Percentiles rank a stretch among this genome's conserved stretches.
phyloP scores from a whole-genome alignment of 1,284 basidiomycete genomes.

The Peniophora sp. region DNA sequence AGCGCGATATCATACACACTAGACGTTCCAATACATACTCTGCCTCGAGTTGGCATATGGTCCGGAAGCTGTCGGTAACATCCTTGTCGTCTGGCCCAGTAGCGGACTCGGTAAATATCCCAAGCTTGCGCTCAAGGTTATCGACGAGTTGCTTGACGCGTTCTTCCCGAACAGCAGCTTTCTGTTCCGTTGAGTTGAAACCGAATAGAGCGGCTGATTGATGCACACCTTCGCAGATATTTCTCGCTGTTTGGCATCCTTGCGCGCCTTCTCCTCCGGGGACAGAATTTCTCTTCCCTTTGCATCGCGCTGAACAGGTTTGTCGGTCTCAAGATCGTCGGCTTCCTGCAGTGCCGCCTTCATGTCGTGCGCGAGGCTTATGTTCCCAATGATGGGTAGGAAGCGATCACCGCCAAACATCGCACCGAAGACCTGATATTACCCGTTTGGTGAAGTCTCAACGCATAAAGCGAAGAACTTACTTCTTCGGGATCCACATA shows the following conservation, averaged over 20 bases:
- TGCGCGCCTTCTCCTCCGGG: constrained; percentile 78
- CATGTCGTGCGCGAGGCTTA: constrained; percentile 91
- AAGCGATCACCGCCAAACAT: constrained; percentile 90
- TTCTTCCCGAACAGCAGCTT: constrained; percentile 73
- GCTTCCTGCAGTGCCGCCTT: constrained; percentile 95
- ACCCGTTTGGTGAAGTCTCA: neutral
- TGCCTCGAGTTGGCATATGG: constrained; percentile 77
- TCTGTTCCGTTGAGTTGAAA: constrained; percentile 33
- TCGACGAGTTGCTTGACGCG: constrained; percentile 80
- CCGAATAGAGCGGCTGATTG: constrained; percentile 6
- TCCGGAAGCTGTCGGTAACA: constrained; percentile 61
- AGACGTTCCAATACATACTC: constrained; percentile 42
- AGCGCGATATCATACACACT: neutral
- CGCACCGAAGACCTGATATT: constrained; percentile 67
- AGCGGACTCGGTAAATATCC: constrained; percentile 90
- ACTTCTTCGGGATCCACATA: constrained; percentile 69
- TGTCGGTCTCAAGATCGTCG: constrained; percentile 52
- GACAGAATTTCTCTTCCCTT: constrained; percentile 68
- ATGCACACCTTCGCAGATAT: constrained; percentile 56
- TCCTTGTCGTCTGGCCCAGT: constrained; percentile 66
- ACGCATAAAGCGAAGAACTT: neutral
- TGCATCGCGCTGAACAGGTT: constrained; percentile 41
- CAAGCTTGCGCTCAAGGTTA: constrained; percentile 81
- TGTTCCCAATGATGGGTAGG: constrained; percentile 75
- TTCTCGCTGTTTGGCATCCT: constrained; percentile 70